These are phyloP conservation scores for Colletotrichum magnum DNA, from an alignment of 2,329 filamentous ascomycete genomes.

Conservation along the genomic window DNA sequence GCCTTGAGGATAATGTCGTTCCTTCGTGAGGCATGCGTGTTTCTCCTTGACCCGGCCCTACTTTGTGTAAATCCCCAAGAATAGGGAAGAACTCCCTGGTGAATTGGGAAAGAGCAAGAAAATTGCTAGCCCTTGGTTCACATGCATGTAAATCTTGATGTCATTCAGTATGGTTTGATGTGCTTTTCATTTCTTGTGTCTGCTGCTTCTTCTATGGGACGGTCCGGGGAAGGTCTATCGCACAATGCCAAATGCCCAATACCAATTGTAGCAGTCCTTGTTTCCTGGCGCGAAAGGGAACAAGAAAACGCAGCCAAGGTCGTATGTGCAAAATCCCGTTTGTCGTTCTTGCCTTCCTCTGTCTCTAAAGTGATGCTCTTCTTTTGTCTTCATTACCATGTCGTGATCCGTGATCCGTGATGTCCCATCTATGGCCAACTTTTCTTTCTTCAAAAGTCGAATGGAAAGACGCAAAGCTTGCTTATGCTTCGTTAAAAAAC, in stretches of 20 bases:
- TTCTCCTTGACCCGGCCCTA: too few species aligned
- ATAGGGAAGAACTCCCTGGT: too few species aligned
- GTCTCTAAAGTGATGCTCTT: not conserved
- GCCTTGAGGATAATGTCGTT: not conserved
- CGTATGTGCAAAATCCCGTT: not conserved
- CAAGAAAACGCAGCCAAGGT: not conserved
- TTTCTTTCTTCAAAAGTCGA: conserved; percentile 2
- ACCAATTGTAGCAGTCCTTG: not conserved
- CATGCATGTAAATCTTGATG: conserved; percentile 7
- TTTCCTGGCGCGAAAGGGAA: too few species aligned
- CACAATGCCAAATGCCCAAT: conserved; percentile 32
- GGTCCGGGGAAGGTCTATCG: conserved; percentile 12
- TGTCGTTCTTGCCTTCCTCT: too few species aligned
- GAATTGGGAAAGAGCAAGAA: not conserved
- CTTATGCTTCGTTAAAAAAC: conserved; percentile 14
- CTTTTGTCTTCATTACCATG: conserved; percentile 2
- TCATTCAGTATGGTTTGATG: not conserved
- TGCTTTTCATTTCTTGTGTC: conserved; percentile 18
- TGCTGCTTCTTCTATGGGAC: too few species aligned
- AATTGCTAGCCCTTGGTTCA: too few species aligned
- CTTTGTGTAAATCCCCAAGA: too few species aligned
- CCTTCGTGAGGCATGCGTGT: too few species aligned
- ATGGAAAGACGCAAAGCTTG: not conserved
- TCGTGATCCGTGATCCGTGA: conserved; percentile 1
- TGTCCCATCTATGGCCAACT: conserved; percentile 14